Conservation (phyloP, 345 rosid species). For the Eutrema heterophyllum region DNA sequence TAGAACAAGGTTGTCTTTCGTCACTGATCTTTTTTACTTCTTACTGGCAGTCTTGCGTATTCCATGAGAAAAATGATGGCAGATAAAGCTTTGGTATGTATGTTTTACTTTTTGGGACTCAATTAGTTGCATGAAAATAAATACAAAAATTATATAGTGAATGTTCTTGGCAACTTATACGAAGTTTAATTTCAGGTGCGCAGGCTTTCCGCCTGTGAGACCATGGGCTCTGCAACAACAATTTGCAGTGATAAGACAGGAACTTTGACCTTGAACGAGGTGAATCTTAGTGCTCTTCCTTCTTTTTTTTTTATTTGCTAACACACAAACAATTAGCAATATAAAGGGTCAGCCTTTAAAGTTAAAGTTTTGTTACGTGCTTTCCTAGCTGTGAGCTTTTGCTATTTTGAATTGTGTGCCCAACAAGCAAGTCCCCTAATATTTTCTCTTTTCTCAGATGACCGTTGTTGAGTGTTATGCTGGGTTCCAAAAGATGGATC, state of each 20-base stretch:
- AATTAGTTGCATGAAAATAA: neutral
- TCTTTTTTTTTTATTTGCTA: slow-evolving; percentile 11
- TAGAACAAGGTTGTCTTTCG: neutral
- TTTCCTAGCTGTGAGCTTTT: slow-evolving; percentile 4
- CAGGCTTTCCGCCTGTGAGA: slow-evolving; percentile 95
- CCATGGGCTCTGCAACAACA: slow-evolving; percentile 98
- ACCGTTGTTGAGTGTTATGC: slow-evolving; percentile 75
- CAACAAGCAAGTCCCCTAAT: neutral
- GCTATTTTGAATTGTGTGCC: neutral
- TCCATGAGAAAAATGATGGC: slow-evolving; percentile 99
- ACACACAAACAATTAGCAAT: neutral
- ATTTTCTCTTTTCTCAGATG: slow-evolving; percentile 50
- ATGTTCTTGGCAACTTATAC: neutral
- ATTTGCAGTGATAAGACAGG: slow-evolving; percentile 99
- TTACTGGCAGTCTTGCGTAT: slow-evolving; percentile 70
- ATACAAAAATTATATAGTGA: neutral
- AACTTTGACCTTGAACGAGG: slow-evolving; percentile 86
- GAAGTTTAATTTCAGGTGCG: slow-evolving; percentile 61
- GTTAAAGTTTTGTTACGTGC: neutral
- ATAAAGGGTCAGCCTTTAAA: neutral
- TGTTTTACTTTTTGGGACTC: neutral
- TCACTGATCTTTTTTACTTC: slow-evolving; percentile 4
- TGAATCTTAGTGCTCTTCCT: slow-evolving; percentile 14
- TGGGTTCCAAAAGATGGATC: slow-evolving; percentile 49
- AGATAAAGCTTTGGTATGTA: slow-evolving; percentile 89